Evolutionary conservation across 208 protist genomes (phyloP).

Genomic region (Trypanosoma rangeli): DNA sequence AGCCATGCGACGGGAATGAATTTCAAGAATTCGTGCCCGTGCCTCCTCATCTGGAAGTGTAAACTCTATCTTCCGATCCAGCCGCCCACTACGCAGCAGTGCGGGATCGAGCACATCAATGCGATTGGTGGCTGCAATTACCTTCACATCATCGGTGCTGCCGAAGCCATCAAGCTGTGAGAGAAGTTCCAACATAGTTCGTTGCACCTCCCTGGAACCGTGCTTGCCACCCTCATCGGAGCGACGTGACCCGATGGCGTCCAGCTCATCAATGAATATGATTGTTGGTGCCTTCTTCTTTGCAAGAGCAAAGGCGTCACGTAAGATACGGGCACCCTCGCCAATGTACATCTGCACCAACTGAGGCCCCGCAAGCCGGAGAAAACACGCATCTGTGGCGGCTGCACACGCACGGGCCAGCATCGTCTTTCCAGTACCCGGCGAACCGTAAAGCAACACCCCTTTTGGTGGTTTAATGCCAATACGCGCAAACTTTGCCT

Average conservation of each 20-base stretch:
- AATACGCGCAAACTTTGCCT: constrained; percentile 98
- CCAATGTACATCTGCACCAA: constrained; percentile 98
- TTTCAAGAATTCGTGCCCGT: constrained; percentile 98
- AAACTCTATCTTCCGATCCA: constrained; percentile 99
- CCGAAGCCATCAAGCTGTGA: constrained; percentile 99
- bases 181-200: constrained; percentile 99
- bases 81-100: constrained; percentile 97
- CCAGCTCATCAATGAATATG: constrained; percentile 99
- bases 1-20: constrained; percentile 99
- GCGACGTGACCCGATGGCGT: constrained; percentile 99
- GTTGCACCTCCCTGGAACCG: constrained; percentile 98
- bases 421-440: constrained; percentile 98
- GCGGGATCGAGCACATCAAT: constrained; percentile 99
- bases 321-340: constrained; percentile 99
- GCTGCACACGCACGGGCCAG: constrained; percentile 99
- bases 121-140: constrained; percentile 99
- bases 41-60: constrained; percentile 99
- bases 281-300: constrained; percentile 99
- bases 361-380: constrained; percentile 99
- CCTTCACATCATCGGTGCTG: constrained; percentile 97
- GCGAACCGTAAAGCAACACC: constrained; percentile 97
- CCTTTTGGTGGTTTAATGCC: constrained; percentile 99
- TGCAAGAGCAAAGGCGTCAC: constrained; percentile 99
- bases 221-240: constrained; percentile 96
- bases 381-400: constrained; percentile 98